phyloP scores from a whole-genome alignment of 192 early-diverging fungal genomes.

The Cladochytrium replicatum region DNA sequence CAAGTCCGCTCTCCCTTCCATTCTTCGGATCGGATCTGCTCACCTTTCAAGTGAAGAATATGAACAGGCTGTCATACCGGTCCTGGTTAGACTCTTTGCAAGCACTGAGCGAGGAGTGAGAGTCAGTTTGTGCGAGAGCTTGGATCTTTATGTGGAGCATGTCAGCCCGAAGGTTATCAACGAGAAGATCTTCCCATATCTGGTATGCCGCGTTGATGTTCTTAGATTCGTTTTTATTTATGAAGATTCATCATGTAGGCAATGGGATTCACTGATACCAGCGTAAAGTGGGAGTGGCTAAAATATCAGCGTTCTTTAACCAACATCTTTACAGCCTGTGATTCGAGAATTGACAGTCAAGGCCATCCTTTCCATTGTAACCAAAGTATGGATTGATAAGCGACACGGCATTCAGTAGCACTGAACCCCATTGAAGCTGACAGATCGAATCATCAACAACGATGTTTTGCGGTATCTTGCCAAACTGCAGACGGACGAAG shows the following conservation, averaged over 20 bases:
- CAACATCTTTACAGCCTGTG: slow-evolving; percentile 37
- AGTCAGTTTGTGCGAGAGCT: slow-evolving; percentile 72
- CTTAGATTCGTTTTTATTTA: slow-evolving; percentile 5
- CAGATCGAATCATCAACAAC: slow-evolving; percentile 66
- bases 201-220: slow-evolving; percentile 33
- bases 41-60: slow-evolving; percentile 58
- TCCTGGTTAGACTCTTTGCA: slow-evolving; percentile 76
- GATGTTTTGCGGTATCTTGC: slow-evolving; percentile 78
- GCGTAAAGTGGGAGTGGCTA: slow-evolving; percentile 13
- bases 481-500: slow-evolving; percentile 80
- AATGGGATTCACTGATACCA: slow-evolving; percentile 78
- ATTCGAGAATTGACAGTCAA: slow-evolving; percentile 90
- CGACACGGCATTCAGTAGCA: slow-evolving; percentile 13
- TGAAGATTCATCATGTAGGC: slow-evolving; percentile 36
- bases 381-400: background rate
- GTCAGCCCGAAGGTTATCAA: slow-evolving; percentile 57
- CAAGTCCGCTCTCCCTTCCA: slow-evolving; percentile 48
- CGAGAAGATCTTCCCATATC: slow-evolving; percentile 78
- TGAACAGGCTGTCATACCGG: slow-evolving; percentile 54
- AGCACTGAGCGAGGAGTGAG: slow-evolving; percentile 80
- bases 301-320: background rate
- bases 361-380: slow-evolving; percentile 42
- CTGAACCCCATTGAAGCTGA: slow-evolving; percentile 33
- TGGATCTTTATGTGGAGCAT: slow-evolving; percentile 60
- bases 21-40: slow-evolving; percentile 78